Base-by-base conservation (phyloP, 352 stramenopile species). In the Phytophthora nicotianae region DNA sequence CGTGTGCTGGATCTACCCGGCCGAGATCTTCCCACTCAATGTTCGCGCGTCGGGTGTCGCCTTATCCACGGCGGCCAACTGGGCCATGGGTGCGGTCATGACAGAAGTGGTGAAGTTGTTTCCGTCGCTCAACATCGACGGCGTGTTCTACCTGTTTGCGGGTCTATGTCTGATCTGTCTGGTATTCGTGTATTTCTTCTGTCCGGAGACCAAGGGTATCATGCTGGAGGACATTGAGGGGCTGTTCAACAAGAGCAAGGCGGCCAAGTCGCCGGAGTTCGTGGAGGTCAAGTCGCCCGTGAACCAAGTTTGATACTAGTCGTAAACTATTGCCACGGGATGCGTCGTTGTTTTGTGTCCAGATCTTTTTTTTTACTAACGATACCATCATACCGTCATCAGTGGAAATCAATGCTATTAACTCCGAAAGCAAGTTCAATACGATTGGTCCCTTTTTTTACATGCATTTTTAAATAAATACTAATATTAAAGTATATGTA, bases 221-320 rank as follows among this genome's bases (percentile, higher is more conserved):
- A 24, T 87, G 19, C 62, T 89, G 13, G 79, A 89, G 55, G 77
- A 87, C 45, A 87, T 75, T 21, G 80, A 89, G 50, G 69, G 58
- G 29, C 56, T 89, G 11, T 87, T 89, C 50, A 35, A 74, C 48
- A 58, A n/a, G n/a, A n/a, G n/a, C n/a, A n/a, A n/a, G n/a, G 60
- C 40, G 38, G 32, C 46, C 19, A 46, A 58, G 37, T 65, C 64
- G 37, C 61, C 66, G 14, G 50, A 48, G 20, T 68, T 65, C 60
- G 59, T 66, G 50, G 66, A 74, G 43, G 59, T 74, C 43, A 65
- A 75, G 62, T 69, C 68, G 3, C 62, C 51, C n/a, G n/a, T n/a
- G n/a, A n/a, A n/a, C n/a, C n/a, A n/a, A n/a, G n/a, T n/a, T n/a
- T n/a, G n/a, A n/a, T n/a, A n/a, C n/a, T n/a, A n/a, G n/a, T n/a